phyloP scores from a whole-genome alignment of 1,284 basidiomycete species.

The Ustilago loliicola region DNA sequence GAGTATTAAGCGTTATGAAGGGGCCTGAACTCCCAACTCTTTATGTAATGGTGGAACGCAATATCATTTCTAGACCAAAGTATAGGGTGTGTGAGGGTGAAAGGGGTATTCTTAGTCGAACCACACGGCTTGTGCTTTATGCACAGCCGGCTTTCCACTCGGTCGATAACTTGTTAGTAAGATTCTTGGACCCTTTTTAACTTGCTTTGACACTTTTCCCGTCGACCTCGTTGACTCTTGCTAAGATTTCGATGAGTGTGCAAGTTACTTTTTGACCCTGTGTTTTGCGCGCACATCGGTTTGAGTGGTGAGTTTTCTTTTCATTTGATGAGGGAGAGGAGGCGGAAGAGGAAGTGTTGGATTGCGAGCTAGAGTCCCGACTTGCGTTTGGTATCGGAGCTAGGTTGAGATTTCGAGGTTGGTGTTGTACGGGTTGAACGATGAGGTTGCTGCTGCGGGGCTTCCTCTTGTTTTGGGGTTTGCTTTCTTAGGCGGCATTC shows the following conservation, averaged over 20 bases:
- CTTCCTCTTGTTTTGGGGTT: no score
- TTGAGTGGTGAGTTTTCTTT: no score
- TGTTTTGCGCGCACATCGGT: no score
- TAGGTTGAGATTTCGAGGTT: not conserved
- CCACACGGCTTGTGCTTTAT: constrained; percentile 22
- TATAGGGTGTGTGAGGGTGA: not conserved
- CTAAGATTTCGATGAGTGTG: constrained; percentile 21
- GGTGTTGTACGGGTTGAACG: constrained; percentile 4
- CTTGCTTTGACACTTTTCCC: constrained; percentile 25
- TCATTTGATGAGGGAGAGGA: no score
- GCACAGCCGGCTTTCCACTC: constrained; percentile 21
- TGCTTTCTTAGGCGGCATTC: constrained; percentile 6
- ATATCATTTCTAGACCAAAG: not conserved
- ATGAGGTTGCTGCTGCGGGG: not conserved
- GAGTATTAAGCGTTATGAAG: constrained; percentile 33
- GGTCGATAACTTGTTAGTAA: constrained; percentile 23
- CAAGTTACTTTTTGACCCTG: constrained; percentile 24
- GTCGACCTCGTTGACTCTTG: constrained; percentile 1
- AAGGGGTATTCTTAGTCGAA: constrained; percentile 12
- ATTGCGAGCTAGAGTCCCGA: no score
- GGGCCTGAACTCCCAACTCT: constrained; percentile 11
- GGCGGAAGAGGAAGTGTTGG: no score
- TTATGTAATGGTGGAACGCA: not conserved
- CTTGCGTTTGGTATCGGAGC: not conserved
- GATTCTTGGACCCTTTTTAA: constrained; percentile 21